These are phyloP conservation scores for Naganishia randhawae DNA, from an alignment of 768 basidiomycete genomes.

Conservation along the genomic window DNA sequence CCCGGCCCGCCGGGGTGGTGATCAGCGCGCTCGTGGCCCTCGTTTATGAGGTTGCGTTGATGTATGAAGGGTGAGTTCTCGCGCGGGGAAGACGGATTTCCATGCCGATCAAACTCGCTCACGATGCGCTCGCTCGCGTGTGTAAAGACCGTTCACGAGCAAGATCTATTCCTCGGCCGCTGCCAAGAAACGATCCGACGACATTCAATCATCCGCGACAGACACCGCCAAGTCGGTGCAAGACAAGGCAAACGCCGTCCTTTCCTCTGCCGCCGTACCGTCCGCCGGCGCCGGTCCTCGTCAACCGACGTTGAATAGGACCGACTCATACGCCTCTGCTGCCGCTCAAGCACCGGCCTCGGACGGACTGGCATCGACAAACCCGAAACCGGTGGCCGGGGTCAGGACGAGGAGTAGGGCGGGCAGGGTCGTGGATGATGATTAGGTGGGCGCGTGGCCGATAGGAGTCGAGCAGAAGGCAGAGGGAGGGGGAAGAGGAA, in stretches of 20 bases:
- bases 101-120: not conserved
- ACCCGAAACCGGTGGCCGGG: conserved; percentile 24
- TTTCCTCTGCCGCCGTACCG: conserved; percentile 27
- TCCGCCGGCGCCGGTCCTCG: too few species aligned
- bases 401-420: conserved; percentile 46
- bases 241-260: conserved; percentile 25
- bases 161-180: conserved; percentile 52
- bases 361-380: conserved; percentile 27
- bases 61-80: conserved; percentile 76
- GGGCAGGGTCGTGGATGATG: conserved; percentile 38
- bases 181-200: conserved; percentile 31
- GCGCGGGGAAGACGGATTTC: not conserved
- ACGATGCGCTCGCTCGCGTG: not conserved
- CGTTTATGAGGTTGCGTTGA: conserved; percentile 76
- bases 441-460: conserved; percentile 28
- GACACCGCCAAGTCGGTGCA: conserved; percentile 20
- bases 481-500: not conserved
- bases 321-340: conserved; percentile 36
- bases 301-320: too few species aligned
- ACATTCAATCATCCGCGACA: conserved; percentile 10
- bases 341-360: conserved; percentile 25
- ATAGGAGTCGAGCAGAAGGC: not conserved
- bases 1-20: conserved; percentile 68
- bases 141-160: conserved; percentile 53
- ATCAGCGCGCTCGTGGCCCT: conserved; percentile 77